Evolutionary conservation across 2,329 filamentous ascomycete genomes (phyloP), one percentile per base, ranked within the genome.

Genomic region (Exophiala spinifera): DNA sequence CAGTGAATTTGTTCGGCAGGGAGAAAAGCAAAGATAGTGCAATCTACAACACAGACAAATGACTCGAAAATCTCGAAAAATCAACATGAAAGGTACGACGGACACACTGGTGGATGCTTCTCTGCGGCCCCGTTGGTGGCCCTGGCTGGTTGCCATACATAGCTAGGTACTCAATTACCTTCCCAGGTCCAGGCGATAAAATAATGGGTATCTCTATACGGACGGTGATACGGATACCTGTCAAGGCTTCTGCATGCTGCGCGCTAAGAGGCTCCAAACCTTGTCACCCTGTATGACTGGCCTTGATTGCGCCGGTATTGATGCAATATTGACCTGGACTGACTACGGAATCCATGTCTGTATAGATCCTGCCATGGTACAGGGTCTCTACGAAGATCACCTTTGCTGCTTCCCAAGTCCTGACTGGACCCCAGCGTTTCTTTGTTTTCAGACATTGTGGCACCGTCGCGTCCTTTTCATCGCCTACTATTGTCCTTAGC

Each of bases 271-370:
- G 6, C 42, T 14, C 42, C 19, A 44, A 40, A 28, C 42, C n/a
- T 44, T 44, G 42, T 44, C n/a, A 28, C 42, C n/a, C 28, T 44
- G 42, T 44, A 21, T 44, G 21, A 44, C 40, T 21, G 23, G 21
- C 36, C 17, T 19, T 19, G n/a, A 39, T 7, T 19, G 4, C 33
- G 36, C 3, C 3, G 4, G 8, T 15, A 10, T 39, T 39, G 14
- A 10, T 39, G 36, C n/a, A n/a, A n/a, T n/a, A n/a, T 19, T n/a
- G 33, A 15, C 33, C 33, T 36, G 11, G 33, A 4, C n/a, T 25
- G 23, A 7, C 23, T 25, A 25, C 7, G 4, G 23, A 25, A 7
- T 25, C 23, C 23, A 25, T 25, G 23, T 25, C 23, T 25, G 28
- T 11, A 31, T 10, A 31, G 28, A 31, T 31, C 28, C 11, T 8